A percentile compares a stretch with the other conserved stretches of the same genome.
These are phyloP conservation scores for Pichia sp. DNA, from an alignment of 1,139 yeast genomes.

Conservation along the genomic window DNA sequence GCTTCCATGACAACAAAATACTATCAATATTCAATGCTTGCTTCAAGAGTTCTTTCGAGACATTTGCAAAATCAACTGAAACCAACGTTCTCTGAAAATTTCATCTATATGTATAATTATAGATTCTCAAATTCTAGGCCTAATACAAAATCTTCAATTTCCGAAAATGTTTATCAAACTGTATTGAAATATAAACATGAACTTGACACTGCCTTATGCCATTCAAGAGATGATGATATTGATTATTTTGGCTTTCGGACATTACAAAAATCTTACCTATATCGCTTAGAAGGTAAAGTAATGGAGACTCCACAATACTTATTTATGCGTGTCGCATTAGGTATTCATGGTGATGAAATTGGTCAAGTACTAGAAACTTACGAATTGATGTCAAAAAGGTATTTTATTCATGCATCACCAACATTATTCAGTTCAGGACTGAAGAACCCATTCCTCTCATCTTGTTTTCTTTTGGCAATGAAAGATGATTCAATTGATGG, in stretches of 20 bases:
- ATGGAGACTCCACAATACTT: constrained; percentile 49
- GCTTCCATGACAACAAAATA: constrained; percentile 42
- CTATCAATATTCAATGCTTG: constrained; percentile 42
- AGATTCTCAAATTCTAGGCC: constrained; percentile 14
- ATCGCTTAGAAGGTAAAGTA: constrained; percentile 32
- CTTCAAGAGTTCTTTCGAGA: constrained; percentile 39
- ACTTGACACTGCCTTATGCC: constrained; percentile 35
- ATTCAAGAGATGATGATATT: constrained; percentile 36
- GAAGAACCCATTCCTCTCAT: constrained; percentile 41
- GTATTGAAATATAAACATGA: constrained; percentile 28
- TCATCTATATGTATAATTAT: constrained; percentile 22
- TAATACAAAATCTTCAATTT: constrained; percentile 10
- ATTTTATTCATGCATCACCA: constrained; percentile 51
- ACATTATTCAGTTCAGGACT: constrained; percentile 51
- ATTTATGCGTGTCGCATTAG: constrained; percentile 47
- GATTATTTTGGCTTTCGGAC: constrained; percentile 51
- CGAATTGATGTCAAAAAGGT: constrained; percentile 44
- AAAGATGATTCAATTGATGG: constrained; percentile 55
- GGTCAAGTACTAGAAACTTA: constrained; percentile 42
- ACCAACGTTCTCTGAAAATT: constrained; percentile 33
- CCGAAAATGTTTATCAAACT: not conserved
- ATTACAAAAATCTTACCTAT: constrained; percentile 41
- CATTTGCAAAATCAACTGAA: constrained; percentile 32
- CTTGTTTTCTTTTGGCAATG: constrained; percentile 53
- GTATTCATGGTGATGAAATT: constrained; percentile 41